phyloP scores from a whole-genome alignment of 306 rosid genomes.

The Fragaria nilgerrensis region DNA sequence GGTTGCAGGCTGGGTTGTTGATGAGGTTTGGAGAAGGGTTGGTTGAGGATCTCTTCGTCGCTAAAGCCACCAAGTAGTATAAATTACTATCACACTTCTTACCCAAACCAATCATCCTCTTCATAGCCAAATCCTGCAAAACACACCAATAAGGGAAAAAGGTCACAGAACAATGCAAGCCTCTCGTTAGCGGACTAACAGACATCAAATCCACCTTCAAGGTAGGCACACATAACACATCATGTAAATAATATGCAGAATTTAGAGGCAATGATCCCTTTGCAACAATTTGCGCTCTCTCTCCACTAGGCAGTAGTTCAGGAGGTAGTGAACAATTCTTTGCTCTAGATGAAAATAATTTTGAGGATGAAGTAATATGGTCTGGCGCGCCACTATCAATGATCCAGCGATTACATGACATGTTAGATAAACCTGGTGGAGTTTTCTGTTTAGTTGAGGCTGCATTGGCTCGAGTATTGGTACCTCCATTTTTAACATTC shows the following conservation, averaged over 20 bases:
- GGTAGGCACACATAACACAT: constrained; percentile 6
- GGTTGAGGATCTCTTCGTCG: accelerated
- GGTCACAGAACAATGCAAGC: background rate
- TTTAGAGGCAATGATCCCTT: background rate
- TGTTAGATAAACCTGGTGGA: background rate
- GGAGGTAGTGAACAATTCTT: background rate
- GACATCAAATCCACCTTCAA: constrained; percentile 6
- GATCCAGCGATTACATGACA: background rate
- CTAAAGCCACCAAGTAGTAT: no score
- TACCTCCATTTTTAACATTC: no score
- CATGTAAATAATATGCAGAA: background rate
- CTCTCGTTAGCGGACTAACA: background rate
- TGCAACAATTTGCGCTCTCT: background rate
- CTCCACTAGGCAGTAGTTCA: background rate
- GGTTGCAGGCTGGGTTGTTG: no score
- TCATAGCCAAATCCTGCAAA: background rate
- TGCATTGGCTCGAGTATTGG: background rate
- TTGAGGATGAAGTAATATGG: background rate
- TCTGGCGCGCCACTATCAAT: background rate
- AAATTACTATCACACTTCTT: background rate
- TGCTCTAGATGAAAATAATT: no score
- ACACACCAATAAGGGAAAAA: background rate
- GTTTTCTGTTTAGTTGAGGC: no score
- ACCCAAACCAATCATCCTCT: constrained; percentile 4
- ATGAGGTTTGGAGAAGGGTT: no score